Evolutionary conservation across 805 yeast species (phyloP), one percentile per base, ranked within the genome.

Genomic region (Wickerhamiella hasegawae): DNA sequence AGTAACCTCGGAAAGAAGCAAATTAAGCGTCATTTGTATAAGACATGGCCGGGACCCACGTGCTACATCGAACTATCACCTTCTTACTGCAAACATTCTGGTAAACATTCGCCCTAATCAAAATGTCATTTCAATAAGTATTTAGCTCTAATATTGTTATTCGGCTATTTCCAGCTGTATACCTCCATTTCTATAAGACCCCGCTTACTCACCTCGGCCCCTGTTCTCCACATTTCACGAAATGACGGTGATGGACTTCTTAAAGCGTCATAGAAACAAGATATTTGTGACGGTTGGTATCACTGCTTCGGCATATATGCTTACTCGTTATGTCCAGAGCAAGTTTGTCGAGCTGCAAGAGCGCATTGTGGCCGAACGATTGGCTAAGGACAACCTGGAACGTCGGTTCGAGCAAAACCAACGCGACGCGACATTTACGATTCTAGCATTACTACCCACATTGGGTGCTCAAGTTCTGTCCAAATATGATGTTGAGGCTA

Each of bases 381-480:
- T 70, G 35, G 69, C 78, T 17, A 63, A 67, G 34, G 81, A 74
- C 43, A 77, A 73, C 40, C 77, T 85, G 40, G 76, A 76, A 45
- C 66, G 90, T 45, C 62, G 96, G 39, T 87, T 84, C 48, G 73
- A 78, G 34, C 95, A 84, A 60, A 87, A 95, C 9, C 96, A 85
- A 50, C 75, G 76, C 45, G 97, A 87, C 55, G 81, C 94, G 32
- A 66, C 78, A 35, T 73, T 73, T 59, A 87, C 96, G 0, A 71
- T 85, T 35, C 63, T 80, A 51, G 85, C 92, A 3, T 64, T 87
- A 41, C 62, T 81, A 33, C 93, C 94, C 1, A 81, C 82, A 4
- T 60, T 85, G 29, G 65, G 75, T 4, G 66, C 66, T 21, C 82
- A 80, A 12, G 66, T 82, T 5, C 55, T 74, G 39, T 69, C 66